phyloP scores from a whole-genome alignment of 768 basidiomycete genomes.

The Boletus vermiculosoides region DNA sequence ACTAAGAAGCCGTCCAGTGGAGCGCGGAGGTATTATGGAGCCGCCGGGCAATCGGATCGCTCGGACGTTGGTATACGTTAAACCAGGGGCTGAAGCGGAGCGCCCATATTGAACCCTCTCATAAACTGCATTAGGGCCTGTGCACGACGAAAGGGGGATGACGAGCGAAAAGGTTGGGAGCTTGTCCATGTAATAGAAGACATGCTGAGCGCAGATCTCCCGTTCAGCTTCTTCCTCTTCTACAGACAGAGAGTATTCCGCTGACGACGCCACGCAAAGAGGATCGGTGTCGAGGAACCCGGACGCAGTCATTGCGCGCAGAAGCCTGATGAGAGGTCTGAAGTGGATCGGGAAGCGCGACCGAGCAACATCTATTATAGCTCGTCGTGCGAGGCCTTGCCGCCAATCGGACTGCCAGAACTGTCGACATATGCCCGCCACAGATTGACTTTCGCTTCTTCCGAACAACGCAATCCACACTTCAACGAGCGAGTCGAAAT shows the following conservation, averaged over 20 bases:
- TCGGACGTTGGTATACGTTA: conserved; percentile 63
- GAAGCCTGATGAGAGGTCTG: conserved; percentile 63
- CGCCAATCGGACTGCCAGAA: conserved; percentile 83
- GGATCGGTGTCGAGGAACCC: conserved; percentile 78
- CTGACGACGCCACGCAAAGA: conserved; percentile 44
- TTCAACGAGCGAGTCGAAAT: conserved; percentile 68
- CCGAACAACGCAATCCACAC: conserved; percentile 82
- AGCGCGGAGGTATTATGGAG: conserved; percentile 61
- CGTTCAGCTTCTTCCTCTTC: conserved; percentile 46
- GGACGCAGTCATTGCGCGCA: conserved; percentile 73
- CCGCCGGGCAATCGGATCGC: conserved; percentile 77
- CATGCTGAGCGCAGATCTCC: conserved; percentile 61
- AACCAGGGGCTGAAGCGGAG: conserved; percentile 44
- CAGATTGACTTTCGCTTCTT: conserved; percentile 59
- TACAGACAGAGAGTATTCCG: conserved; percentile 44
- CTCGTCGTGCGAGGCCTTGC: conserved; percentile 63
- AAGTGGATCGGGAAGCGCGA: conserved; percentile 83
- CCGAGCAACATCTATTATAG: conserved; percentile 79
- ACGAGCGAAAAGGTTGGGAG: conserved; percentile 76
- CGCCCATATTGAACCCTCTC: conserved; percentile 63
- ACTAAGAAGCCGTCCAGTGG: conserved; percentile 69
- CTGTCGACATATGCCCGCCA: conserved; percentile 70
- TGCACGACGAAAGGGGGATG: conserved; percentile 58
- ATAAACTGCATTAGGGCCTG: conserved; percentile 69
- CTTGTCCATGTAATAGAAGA: conserved; percentile 72